Conservation (phyloP, 305 asterid species). For the Fraxinus sp. region DNA sequence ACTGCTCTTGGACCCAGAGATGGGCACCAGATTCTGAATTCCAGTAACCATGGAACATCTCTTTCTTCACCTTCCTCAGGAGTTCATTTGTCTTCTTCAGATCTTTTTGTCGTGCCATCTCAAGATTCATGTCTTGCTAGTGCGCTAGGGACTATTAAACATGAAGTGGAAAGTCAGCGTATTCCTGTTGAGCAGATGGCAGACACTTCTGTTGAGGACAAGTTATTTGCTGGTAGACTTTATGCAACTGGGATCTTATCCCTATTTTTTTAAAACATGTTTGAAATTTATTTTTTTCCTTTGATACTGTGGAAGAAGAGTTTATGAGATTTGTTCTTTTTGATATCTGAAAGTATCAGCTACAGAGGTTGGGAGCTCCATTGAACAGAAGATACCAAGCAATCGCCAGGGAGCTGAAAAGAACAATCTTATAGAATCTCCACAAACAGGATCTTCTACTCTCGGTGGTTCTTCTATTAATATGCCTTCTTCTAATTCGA, state of each 20-base stretch:
- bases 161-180: constrained; percentile 45
- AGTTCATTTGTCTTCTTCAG: constrained; percentile 51
- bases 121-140: constrained; percentile 48
- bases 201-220: constrained; percentile 41
- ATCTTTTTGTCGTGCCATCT: constrained; percentile 50
- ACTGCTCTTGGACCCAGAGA: constrained; percentile 35
- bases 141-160: constrained; percentile 45
- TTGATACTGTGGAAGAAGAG: constrained; percentile 6
- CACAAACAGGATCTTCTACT: constrained; percentile 39
- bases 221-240: constrained; percentile 44
- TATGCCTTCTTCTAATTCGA: constrained; percentile 74
- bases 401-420: constrained; percentile 50
- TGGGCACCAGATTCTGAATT: constrained; percentile 37
- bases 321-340: constrained; percentile 28
- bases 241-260: constrained; percentile 31
- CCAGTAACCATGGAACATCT: constrained; percentile 32
- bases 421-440: constrained; percentile 50
- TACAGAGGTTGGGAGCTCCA: constrained; percentile 45
- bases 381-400: constrained; percentile 41
- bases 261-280: neutral
- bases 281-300: constrained; percentile 18
- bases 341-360: constrained; percentile 37
- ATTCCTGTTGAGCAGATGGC: constrained; percentile 35
- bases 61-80: constrained; percentile 43
- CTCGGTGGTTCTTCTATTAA: constrained; percentile 46